phyloP scores from a whole-genome alignment of 1,139 yeast genomes.

The Petasospora fabianii region DNA sequence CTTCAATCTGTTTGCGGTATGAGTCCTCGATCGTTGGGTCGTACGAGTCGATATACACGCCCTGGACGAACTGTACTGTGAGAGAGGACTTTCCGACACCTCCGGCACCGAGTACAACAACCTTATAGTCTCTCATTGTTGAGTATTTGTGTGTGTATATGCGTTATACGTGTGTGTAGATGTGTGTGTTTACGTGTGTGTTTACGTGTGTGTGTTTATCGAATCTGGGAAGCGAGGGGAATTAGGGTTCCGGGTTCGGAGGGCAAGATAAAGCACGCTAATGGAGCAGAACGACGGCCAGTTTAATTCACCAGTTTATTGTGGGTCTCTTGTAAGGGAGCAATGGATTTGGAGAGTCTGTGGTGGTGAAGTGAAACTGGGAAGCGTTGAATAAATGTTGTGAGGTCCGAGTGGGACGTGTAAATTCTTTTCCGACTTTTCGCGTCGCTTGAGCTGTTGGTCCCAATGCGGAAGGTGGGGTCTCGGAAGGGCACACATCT shows the following conservation, averaged over 20 bases:
- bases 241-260: no score
- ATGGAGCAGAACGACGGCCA: no score
- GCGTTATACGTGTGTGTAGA: background rate
- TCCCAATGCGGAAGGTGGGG: background rate
- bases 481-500: background rate
- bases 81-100: conserved; percentile 97
- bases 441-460: no score
- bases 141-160: conserved; percentile 2
- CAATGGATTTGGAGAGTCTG: background rate
- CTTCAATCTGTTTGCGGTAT: conserved; percentile 85
- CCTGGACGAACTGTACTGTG: conserved; percentile 86
- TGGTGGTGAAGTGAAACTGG: background rate
- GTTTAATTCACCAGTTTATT: no score
- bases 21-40: conserved; percentile 98
- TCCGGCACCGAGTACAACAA: conserved; percentile 96
- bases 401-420: background rate
- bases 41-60: conserved; percentile 89
- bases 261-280: no score
- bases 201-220: no score
- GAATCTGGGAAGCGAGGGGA: no score
- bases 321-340: background rate
- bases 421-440: conserved; percentile 1
- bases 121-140: conserved; percentile 66
- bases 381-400: background rate
- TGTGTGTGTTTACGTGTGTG: background rate